Conservation (phyloP, 2,329 filamentous ascomycete species). For the Eurotiales sp. region DNA sequence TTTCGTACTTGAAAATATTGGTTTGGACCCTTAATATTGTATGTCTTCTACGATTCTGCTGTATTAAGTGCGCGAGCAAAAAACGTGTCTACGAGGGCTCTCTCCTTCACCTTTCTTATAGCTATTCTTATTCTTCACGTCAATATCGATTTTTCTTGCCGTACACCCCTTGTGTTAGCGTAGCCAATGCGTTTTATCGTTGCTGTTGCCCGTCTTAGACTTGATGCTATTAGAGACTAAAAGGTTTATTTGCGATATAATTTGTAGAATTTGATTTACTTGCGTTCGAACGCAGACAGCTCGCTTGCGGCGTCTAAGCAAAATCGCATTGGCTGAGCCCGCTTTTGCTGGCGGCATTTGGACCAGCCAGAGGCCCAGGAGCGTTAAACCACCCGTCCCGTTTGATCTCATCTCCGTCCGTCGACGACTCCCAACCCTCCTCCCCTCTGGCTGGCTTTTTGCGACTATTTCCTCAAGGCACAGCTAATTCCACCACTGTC, state of each 20-base stretch:
- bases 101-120: not conserved
- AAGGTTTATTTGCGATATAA: no score
- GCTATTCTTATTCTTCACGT: not conserved
- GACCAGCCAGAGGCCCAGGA: constrained; percentile 34
- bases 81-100: not conserved
- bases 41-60: not conserved
- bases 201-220: not conserved
- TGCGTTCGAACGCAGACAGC: constrained; percentile 6
- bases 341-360: constrained; percentile 34
- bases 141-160: not conserved
- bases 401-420: constrained; percentile 23
- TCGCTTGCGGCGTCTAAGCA: constrained; percentile 40
- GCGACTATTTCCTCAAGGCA: constrained; percentile 9
- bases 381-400: constrained; percentile 27
- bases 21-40: not conserved
- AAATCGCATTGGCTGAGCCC: constrained; percentile 23
- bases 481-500: not conserved
- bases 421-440: constrained; percentile 14
- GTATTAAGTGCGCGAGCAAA: not conserved
- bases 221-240: not conserved
- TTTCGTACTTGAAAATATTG: not conserved
- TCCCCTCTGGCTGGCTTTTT: constrained; percentile 17
- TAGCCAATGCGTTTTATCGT: no score
- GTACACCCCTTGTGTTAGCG: no score
- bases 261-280: no score